A percentile compares a stretch with the other conserved stretches of the same genome.
phyloP scores from a whole-genome alignment of 768 basidiomycete genomes.

The Udeniomyces megalosporus region DNA sequence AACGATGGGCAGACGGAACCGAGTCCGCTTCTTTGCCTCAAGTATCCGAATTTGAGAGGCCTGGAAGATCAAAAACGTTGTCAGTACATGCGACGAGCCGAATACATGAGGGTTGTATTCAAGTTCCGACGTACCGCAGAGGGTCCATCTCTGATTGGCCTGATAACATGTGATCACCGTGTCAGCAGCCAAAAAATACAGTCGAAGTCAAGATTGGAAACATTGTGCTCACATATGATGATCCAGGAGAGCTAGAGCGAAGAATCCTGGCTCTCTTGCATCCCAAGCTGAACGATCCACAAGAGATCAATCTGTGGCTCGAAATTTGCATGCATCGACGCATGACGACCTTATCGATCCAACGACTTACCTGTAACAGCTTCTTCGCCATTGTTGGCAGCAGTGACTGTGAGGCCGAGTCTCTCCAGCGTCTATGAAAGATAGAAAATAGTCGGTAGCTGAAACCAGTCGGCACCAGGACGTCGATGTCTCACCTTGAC shows the following conservation, averaged over 20 bases:
- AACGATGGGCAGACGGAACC: slow-evolving; percentile 31
- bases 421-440: slow-evolving; percentile 42
- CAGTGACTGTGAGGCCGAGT: slow-evolving; percentile 43
- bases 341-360: no score
- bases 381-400: slow-evolving; percentile 53
- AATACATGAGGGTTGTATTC: no score
- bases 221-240: slow-evolving; percentile 27
- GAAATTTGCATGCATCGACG: no score
- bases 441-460: no score
- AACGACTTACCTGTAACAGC: slow-evolving; percentile 31
- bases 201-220: neutral
- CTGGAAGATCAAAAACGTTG: no score
- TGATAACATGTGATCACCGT: no score
- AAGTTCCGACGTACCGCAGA: neutral
- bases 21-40: neutral
- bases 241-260: slow-evolving; percentile 54
- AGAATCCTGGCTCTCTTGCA: slow-evolving; percentile 48
- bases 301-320: no score
- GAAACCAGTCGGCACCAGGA: no score
- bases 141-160: neutral
- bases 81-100: no score
- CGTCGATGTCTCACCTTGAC: slow-evolving; percentile 29
- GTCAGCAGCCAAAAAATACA: no score
- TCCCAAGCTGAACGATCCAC: no score
- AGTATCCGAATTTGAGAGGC: neutral